Evolutionary conservation across 2,329 filamentous ascomycete species (phyloP).

Genomic region (Fusarium buxicola): DNA sequence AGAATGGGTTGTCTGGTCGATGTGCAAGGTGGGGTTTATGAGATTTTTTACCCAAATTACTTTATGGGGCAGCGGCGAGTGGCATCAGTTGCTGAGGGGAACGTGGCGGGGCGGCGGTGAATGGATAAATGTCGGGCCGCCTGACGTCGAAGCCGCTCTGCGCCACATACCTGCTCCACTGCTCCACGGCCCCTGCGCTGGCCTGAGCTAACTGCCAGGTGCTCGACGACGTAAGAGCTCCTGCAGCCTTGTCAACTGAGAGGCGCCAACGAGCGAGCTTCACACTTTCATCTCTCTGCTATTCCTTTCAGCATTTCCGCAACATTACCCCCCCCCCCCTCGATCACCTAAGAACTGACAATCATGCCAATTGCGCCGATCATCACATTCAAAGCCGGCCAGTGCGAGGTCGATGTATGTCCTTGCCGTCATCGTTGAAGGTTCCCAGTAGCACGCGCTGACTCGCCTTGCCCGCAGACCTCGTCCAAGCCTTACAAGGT

Average conservation of each 20-base stretch:
- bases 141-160: not conserved
- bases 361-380: constrained; percentile 85
- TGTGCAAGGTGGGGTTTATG: constrained; percentile 56
- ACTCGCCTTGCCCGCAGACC: constrained; percentile 48
- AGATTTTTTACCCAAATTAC: constrained; percentile 54
- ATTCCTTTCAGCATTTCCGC: constrained; percentile 17
- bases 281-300: constrained; percentile 12
- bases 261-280: constrained; percentile 18
- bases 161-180: constrained; percentile 16
- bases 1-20: constrained; percentile 54
- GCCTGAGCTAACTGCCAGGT: constrained; percentile 37
- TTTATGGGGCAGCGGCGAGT: constrained; percentile 39
- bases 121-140: constrained; percentile 36
- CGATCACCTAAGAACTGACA: constrained; percentile 14
- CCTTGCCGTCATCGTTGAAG: constrained; percentile 5
- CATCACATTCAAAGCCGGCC: constrained; percentile 96
- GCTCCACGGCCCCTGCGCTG: constrained; percentile 5
- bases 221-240: constrained; percentile 57
- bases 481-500: constrained; percentile 75
- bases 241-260: constrained; percentile 49
- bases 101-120: constrained; percentile 36
- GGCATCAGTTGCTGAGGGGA: constrained; percentile 37
- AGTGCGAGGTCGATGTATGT: constrained; percentile 84
- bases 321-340: not conserved
- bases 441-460: constrained; percentile 24